These are phyloP conservation scores for Kregervanrija fluxuum DNA, from an alignment of 805 yeast species.

Conservation along the genomic window DNA sequence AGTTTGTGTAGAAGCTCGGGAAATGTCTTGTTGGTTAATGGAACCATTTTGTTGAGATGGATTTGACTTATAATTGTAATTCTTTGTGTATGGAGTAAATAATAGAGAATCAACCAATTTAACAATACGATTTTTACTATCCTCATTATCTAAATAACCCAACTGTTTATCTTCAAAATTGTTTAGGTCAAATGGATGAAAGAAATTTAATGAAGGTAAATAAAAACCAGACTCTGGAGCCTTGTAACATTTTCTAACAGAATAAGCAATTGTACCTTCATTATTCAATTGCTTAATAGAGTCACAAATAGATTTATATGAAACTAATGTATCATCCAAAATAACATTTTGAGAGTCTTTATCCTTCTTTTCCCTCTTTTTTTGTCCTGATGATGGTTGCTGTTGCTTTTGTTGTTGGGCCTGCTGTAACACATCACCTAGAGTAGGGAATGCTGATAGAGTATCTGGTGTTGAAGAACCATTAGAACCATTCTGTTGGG, in stretches of 20 bases:
- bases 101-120: conserved; percentile 25
- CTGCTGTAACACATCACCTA: conserved; percentile 23
- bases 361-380: conserved; percentile 22
- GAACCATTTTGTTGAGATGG: conserved; percentile 1
- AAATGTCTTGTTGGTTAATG: neutral
- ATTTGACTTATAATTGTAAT: conserved; percentile 21
- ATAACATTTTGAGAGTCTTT: conserved; percentile 14
- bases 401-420: conserved; percentile 26
- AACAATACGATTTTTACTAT: conserved; percentile 18
- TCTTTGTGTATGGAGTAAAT: conserved; percentile 27
- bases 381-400: conserved; percentile 3
- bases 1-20: conserved; percentile 1
- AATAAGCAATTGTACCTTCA: conserved; percentile 17
- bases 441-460: conserved; percentile 45
- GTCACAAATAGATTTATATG: conserved; percentile 22
- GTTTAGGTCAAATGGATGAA: conserved; percentile 18
- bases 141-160: conserved; percentile 9
- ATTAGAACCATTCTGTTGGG: conserved; percentile 22
- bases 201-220: conserved; percentile 9
- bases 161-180: conserved; percentile 10
- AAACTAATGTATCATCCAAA: conserved; percentile 18
- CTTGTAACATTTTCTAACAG: conserved; percentile 20
- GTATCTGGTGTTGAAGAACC: conserved; percentile 5
- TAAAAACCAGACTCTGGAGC: conserved; percentile 2
- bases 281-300: conserved; percentile 20